Evolutionary conservation across 164 flowering plant genomes (phyloP).

Genomic region (Vitis labrusca): DNA sequence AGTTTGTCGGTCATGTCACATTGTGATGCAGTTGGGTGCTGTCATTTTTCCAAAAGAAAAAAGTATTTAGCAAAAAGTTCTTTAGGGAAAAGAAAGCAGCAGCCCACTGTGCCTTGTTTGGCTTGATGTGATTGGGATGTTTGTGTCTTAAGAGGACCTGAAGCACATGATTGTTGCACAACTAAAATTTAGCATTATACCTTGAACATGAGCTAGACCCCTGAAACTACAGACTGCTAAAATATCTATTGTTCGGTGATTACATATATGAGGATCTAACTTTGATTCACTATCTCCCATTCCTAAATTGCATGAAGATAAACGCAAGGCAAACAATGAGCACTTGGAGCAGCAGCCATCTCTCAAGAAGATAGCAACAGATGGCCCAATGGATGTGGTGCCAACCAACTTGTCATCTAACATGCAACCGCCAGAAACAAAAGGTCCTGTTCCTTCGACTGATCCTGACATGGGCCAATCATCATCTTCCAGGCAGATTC

Average conservation of each 20-base stretch:
- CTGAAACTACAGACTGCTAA: neutral
- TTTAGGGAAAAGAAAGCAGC: too few relatives aligned
- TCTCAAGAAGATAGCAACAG: slow-evolving; percentile 51
- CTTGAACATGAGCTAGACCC: neutral
- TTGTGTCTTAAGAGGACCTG: too few relatives aligned
- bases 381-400: slow-evolving; percentile 32
- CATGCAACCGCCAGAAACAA: slow-evolving; percentile 29
- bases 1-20: neutral
- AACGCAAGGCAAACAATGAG: slow-evolving; percentile 62
- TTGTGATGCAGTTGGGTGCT: neutral
- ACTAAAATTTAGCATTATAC: neutral
- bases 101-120: too few relatives aligned
- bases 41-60: neutral
- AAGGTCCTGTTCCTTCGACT: slow-evolving; percentile 26
- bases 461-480: slow-evolving; percentile 36
- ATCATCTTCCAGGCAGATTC: slow-evolving; percentile 34
- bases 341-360: slow-evolving; percentile 57
- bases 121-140: too few relatives aligned
- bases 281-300: neutral
- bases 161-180: neutral
- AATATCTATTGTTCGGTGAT: too few relatives aligned
- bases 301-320: slow-evolving; percentile 30
- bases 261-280: neutral
- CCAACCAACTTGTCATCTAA: slow-evolving; percentile 32
- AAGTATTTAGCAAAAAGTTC: neutral